Evolutionary conservation across 2,329 filamentous ascomycete species (phyloP).

Genomic region (Lachnum nothofagi): DNA sequence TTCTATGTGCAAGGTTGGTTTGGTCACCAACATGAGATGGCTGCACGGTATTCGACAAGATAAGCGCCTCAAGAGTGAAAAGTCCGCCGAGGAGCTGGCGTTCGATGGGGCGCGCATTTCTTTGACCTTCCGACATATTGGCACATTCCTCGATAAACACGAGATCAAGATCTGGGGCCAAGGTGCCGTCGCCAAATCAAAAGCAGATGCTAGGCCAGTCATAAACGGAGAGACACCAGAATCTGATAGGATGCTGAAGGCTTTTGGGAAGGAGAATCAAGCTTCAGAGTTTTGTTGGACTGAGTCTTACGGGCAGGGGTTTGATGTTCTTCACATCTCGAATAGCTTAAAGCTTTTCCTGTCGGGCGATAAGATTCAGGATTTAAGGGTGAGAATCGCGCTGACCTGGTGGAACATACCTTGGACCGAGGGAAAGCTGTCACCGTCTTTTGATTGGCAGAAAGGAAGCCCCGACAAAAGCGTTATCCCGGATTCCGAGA

Average conservation of each 20-base stretch:
- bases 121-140: slow-evolving; percentile 84
- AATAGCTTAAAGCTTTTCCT: slow-evolving; percentile 40
- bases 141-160: slow-evolving; percentile 70
- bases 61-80: slow-evolving; percentile 65
- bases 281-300: slow-evolving; percentile 69
- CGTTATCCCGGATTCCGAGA: slow-evolving; percentile 16
- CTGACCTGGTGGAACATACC: slow-evolving; percentile 44
- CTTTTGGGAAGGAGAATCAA: slow-evolving; percentile 84
- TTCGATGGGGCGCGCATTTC: slow-evolving; percentile 77
- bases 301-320: slow-evolving; percentile 69
- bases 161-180: slow-evolving; percentile 80
- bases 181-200: slow-evolving; percentile 68
- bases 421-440: slow-evolving; percentile 30
- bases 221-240: slow-evolving; percentile 64
- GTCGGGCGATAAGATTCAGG: slow-evolving; percentile 43
- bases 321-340: slow-evolving; percentile 70
- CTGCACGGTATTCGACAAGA: slow-evolving; percentile 89
- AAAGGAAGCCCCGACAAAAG: slow-evolving; percentile 20
- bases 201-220: slow-evolving; percentile 54
- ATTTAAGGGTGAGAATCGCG: slow-evolving; percentile 47
- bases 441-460: slow-evolving; percentile 29
- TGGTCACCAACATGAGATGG: slow-evolving; percentile 78
- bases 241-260: slow-evolving; percentile 64
- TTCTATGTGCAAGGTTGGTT: slow-evolving; percentile 77
- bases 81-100: slow-evolving; percentile 64